Base-by-base conservation (phyloP, 495 filamentous ascomycete genomes). In the Lasiosphaeria miniovina region DNA sequence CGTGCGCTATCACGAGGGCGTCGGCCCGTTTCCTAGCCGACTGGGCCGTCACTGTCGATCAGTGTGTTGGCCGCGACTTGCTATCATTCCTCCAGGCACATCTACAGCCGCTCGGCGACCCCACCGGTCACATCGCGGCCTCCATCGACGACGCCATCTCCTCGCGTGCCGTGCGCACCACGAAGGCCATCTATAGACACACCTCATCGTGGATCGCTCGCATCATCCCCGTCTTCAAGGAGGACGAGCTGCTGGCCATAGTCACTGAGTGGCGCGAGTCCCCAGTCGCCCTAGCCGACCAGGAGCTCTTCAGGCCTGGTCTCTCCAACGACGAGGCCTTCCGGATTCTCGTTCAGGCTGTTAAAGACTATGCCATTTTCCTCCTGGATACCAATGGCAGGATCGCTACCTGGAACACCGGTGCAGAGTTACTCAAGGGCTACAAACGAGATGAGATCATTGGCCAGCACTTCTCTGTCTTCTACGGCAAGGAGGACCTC, bases 291-390 rank as follows among this genome's bases (percentile, higher is more conserved):
- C 61, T 60, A 5, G 49, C 70, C 45, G 71, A 69, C 57, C 74
- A 80, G 50, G 77, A 82, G 9, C 57, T 74, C 0, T 77, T 77
- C 59, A 65, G 79, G 38, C 82, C 62, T 3, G 66, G 70, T 36
- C 65, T 75, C 0, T 68, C 74, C 6, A 70, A 62, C 38, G 69
- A 85, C 58, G 84, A 87, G 65, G 84, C 82, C 0, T 84, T 85
- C 62, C 81, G 78, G n/a, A 78, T 85, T 45, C 71, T 88, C 7
- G 74, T 88, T n/a, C 78, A 87, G 58, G 82, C 81, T 0, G 82
- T 87, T 58, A 84, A 84, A 64, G 85, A 87, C 59, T 88, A 87
- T 61, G 85, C 84, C 49, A 88, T 88, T 58, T 88, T 87, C 64
- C 83, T 88, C 68, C 74, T 88, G 38, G 84, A 88, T 56, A 79